A percentile compares a stretch with the other conserved stretches of the same genome.
phyloP scores from a whole-genome alignment of 208 protist genomes.

The Vickermania ingenoplastis region DNA sequence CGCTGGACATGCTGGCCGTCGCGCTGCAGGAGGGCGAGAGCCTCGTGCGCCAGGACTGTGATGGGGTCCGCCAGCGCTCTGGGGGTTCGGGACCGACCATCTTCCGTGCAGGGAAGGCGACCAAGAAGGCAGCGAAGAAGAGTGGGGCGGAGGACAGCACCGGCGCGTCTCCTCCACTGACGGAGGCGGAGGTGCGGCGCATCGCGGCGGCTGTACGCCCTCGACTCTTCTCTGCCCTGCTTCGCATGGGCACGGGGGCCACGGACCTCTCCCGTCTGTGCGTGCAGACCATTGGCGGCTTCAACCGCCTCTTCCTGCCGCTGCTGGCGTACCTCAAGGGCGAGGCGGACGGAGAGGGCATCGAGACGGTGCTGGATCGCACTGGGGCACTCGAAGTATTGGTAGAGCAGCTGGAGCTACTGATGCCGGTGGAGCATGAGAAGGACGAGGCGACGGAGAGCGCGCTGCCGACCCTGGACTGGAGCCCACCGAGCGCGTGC shows the following conservation, averaged over 20 bases:
- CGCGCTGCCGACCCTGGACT: not conserved
- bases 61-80: slow-evolving; percentile 5
- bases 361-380: not conserved
- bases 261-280: slow-evolving; percentile 48
- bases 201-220: slow-evolving; percentile 25
- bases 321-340: slow-evolving; percentile 13
- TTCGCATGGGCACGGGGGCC: slow-evolving; percentile 22
- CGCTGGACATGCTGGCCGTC: slow-evolving; percentile 34
- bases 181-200: not conserved
- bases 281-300: slow-evolving; percentile 59
- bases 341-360: not conserved
- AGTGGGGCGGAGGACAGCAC: slow-evolving; percentile 12
- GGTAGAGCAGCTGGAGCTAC: not conserved
- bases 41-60: slow-evolving; percentile 7
- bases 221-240: slow-evolving; percentile 26
- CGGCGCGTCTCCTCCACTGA: slow-evolving; percentile 5
- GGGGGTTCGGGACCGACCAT: not conserved
- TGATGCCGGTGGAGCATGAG: not conserved
- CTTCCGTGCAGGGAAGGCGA: not conserved
- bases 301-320: slow-evolving; percentile 62
- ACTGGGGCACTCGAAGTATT: not conserved
- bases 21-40: slow-evolving; percentile 30
- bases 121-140: slow-evolving; percentile 5
- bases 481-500: not conserved
- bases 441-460: not conserved